Evolutionary conservation across 768 basidiomycete species (phyloP).

Genomic region (Lepiota venenata): DNA sequence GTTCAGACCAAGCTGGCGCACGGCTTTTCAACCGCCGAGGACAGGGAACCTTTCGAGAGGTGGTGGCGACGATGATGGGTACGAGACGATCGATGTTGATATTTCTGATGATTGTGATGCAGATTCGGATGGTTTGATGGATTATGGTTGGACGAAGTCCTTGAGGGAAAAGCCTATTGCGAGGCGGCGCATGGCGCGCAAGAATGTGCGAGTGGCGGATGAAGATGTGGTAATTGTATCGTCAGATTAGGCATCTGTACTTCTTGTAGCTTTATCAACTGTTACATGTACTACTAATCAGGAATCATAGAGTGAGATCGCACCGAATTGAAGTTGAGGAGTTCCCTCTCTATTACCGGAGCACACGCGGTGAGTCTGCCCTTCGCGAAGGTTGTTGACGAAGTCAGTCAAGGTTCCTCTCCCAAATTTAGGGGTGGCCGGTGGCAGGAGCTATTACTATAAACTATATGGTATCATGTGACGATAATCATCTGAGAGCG

Average conservation of each 20-base stretch:
- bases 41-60: background rate
- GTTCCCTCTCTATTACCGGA: too few relatives aligned
- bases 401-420: too few relatives aligned
- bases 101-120: conserved; percentile 17
- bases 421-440: too few relatives aligned
- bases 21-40: background rate
- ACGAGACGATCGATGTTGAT: conserved; percentile 1
- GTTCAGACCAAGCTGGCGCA: background rate
- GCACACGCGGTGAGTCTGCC: too few relatives aligned
- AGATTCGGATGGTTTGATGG: conserved; percentile 15
- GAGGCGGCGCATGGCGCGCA: conserved; percentile 20
- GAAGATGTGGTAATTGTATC: conserved; percentile 2
- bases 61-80: conserved; percentile 1
- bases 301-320: too few relatives aligned
- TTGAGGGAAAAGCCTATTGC: conserved; percentile 23
- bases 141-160: conserved; percentile 33
- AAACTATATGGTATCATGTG: too few relatives aligned
- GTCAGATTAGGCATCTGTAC: background rate
- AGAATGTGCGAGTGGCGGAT: background rate
- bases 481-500: too few relatives aligned
- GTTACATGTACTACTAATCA: too few relatives aligned
- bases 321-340: too few relatives aligned
- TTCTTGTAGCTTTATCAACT: too few relatives aligned
- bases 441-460: too few relatives aligned
- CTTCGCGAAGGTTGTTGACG: too few relatives aligned